Evolutionary conservation across 116 monocot genomes (phyloP).

Genomic region (Iris pallida): DNA sequence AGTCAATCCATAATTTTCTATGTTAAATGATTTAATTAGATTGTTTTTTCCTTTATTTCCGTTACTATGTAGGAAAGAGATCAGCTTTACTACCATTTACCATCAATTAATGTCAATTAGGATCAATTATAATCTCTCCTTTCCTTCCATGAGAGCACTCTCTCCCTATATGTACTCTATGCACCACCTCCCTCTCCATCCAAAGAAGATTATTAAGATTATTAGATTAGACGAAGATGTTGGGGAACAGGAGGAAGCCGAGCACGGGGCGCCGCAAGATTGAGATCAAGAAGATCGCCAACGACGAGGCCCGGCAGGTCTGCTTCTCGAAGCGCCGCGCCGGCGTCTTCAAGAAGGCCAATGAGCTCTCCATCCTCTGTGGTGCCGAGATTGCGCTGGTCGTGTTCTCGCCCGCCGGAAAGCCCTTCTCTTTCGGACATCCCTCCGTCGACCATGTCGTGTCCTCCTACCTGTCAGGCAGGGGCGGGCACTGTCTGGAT

Average conservation of each 20-base stretch:
- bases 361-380: conserved; percentile 8
- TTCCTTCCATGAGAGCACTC: too few relatives aligned
- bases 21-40: too few relatives aligned
- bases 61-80: too few relatives aligned
- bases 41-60: too few relatives aligned
- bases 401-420: conserved; percentile 6
- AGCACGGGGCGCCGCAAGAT: conserved; percentile 10
- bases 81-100: neutral
- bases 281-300: conserved; percentile 12
- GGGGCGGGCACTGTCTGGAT: neutral
- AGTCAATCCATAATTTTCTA: too few relatives aligned
- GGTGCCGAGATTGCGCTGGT: conserved; percentile 5
- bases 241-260: neutral
- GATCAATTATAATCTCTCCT: too few relatives aligned
- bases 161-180: too few relatives aligned
- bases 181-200: too few relatives aligned
- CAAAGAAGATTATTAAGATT: too few relatives aligned
- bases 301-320: conserved; percentile 8
- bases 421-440: conserved; percentile 8
- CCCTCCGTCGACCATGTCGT: conserved; percentile 2
- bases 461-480: neutral
- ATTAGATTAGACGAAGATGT: too few relatives aligned
- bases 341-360: conserved; percentile 13
- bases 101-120: too few relatives aligned
- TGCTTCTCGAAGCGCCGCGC: conserved; percentile 11